phyloP scores from a whole-genome alignment of 2,329 filamentous ascomycete species.

The Aspergillus japonicus region DNA sequence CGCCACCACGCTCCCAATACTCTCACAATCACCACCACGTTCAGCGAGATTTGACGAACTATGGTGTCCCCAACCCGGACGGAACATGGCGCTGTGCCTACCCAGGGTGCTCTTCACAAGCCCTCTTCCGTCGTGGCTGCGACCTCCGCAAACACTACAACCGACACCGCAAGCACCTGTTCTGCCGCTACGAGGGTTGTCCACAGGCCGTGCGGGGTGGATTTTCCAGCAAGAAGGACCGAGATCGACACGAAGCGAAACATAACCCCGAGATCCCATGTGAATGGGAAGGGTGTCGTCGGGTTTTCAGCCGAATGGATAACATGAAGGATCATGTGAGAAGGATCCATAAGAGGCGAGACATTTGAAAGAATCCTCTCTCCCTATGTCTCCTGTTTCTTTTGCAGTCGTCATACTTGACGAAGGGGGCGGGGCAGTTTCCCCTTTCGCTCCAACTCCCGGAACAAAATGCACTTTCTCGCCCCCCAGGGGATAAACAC shows the following conservation, averaged over 20 bases:
- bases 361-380: constrained; percentile 2
- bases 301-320: constrained; percentile 61
- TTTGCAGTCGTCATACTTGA: neutral
- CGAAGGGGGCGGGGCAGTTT: neutral
- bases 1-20: constrained; percentile 8
- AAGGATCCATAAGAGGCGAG: constrained; percentile 40
- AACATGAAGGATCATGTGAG: constrained; percentile 58
- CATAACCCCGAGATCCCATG: constrained; percentile 62
- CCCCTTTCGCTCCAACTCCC: neutral
- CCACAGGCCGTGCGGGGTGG: constrained; percentile 57
- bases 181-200: constrained; percentile 59
- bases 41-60: constrained; percentile 29
- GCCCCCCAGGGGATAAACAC: neutral
- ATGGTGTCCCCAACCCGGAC: constrained; percentile 31
- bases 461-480: neutral
- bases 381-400: neutral
- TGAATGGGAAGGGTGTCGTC: constrained; percentile 57
- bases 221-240: constrained; percentile 64
- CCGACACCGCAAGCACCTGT: constrained; percentile 60
- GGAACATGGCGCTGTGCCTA: constrained; percentile 59
- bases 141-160: constrained; percentile 64
- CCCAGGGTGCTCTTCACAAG: constrained; percentile 59
- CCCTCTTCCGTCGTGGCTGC: constrained; percentile 59
- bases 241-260: constrained; percentile 61
- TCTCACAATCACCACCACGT: constrained; percentile 2